These are phyloP conservation scores for Populus deltoides DNA, from an alignment of 345 rosid species.

Conservation along the genomic window DNA sequence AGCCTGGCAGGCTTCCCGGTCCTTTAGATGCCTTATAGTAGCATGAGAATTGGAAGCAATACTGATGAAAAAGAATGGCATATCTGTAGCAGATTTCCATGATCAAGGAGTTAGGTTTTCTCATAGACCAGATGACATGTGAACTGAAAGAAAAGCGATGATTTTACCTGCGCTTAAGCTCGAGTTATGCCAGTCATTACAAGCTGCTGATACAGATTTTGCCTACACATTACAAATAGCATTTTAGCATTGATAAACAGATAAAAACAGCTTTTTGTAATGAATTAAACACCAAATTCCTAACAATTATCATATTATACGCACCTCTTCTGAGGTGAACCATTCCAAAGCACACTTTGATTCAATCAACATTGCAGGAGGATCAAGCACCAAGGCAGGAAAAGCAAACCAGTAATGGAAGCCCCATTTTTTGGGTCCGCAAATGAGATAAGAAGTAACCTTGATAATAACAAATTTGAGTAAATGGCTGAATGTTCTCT, in stretches of 20 bases:
- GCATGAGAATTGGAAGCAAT: conserved; percentile 56
- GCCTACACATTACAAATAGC: conserved; percentile 41
- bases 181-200: conserved; percentile 83
- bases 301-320: conserved; percentile 8
- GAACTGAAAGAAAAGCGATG: not conserved
- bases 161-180: conserved; percentile 55
- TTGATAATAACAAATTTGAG: too few relatives aligned
- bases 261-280: not conserved
- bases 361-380: conserved; percentile 65
- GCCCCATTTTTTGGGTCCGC: conserved; percentile 90
- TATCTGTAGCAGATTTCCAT: conserved; percentile 43
- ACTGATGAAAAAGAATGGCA: conserved; percentile 76
- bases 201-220: conserved; percentile 67
- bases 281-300: not conserved
- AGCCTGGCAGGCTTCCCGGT: conserved; percentile 61
- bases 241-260: not conserved
- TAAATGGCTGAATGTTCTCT: too few relatives aligned
- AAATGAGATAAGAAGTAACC: conserved; percentile 83
- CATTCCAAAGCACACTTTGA: conserved; percentile 73
- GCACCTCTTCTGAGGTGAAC: conserved; percentile 69
- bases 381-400: conserved; percentile 81
- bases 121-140: not conserved
- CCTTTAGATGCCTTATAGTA: conserved; percentile 59
- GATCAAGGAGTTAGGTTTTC: not conserved
- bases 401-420: conserved; percentile 91